Percentiles rank a stretch among this genome's conserved stretches.
These are phyloP conservation scores for Hypoxylon sp. DNA, from an alignment of 2,329 filamentous ascomycete species.

Conservation along the genomic window DNA sequence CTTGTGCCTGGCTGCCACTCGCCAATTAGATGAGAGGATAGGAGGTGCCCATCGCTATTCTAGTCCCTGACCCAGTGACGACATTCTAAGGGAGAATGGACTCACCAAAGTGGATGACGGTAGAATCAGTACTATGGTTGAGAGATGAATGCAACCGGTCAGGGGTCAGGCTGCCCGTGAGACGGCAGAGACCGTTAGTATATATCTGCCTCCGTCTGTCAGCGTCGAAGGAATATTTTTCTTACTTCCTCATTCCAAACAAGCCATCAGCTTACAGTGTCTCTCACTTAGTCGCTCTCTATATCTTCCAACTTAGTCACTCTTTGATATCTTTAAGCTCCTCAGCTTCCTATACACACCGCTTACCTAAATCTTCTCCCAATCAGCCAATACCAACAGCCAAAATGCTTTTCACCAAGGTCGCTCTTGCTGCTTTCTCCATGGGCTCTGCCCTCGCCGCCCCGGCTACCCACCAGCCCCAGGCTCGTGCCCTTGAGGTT, in stretches of 20 bases:
- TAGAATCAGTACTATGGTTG: constrained; percentile 25
- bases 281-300: constrained; percentile 49
- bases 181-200: constrained; percentile 26
- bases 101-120: constrained; percentile 26
- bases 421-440: constrained; percentile 53
- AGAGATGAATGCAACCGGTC: constrained; percentile 36
- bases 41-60: constrained; percentile 44
- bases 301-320: constrained; percentile 48
- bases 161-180: constrained; percentile 27
- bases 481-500: constrained; percentile 35
- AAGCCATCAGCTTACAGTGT: constrained; percentile 47
- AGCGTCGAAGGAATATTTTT: constrained; percentile 28
- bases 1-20: constrained; percentile 23
- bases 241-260: constrained; percentile 38
- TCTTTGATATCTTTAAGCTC: constrained; percentile 48
- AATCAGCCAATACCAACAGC: constrained; percentile 29
- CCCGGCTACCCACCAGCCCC: constrained; percentile 40
- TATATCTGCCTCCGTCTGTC: constrained; percentile 45
- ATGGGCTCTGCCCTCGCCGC: constrained; percentile 53
- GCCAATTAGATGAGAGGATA: constrained; percentile 28
- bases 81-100: constrained; percentile 35
- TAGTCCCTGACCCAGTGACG: constrained; percentile 41
- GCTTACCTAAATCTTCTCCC: constrained; percentile 28
- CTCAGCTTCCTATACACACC: constrained; percentile 29
- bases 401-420: constrained; percentile 55